phyloP scores from a whole-genome alignment of 1,139 yeast genomes.

The Sugiyamaella pinicola region DNA sequence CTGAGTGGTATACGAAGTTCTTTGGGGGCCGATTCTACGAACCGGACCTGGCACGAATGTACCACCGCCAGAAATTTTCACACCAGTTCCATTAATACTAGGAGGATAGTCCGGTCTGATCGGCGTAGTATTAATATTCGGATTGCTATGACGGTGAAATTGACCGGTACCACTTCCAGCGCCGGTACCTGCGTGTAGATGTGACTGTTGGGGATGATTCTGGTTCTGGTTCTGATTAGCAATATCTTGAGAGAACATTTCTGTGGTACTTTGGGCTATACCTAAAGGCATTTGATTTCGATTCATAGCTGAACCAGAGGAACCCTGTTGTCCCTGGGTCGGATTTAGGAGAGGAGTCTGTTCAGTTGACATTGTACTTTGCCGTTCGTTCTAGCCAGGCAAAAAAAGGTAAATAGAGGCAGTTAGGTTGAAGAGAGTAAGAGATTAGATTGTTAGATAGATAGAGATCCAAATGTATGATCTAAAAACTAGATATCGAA shows the following conservation, averaged over 20 bases:
- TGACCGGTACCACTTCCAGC: slow-evolving; percentile 1
- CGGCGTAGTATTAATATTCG: slow-evolving; percentile 5
- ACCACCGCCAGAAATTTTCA: not conserved
- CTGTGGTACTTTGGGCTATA: slow-evolving; percentile 19
- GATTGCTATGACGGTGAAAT: slow-evolving; percentile 15
- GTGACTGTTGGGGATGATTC: not conserved
- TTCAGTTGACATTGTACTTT: slow-evolving; percentile 8
- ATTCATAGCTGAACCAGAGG: slow-evolving; percentile 12
- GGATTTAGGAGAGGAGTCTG: slow-evolving; percentile 13
- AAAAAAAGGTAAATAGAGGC: too few species aligned
- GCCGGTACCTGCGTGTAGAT: not conserved
- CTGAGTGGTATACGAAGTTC: slow-evolving; percentile 86
- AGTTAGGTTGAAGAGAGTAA: too few species aligned
- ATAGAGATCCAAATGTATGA: too few species aligned
- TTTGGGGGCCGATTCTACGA: slow-evolving; percentile 69
- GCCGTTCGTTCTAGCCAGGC: too few species aligned
- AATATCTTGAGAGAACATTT: slow-evolving; percentile 13
- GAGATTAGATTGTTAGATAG: too few species aligned
- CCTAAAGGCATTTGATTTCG: slow-evolving; percentile 21
- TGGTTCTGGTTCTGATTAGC: slow-evolving; percentile 14
- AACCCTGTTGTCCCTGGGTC: not conserved
- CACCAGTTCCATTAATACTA: slow-evolving; percentile 1
- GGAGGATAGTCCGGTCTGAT: slow-evolving; percentile 8
- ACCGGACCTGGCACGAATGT: slow-evolving; percentile 15
- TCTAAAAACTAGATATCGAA: too few species aligned